Base-by-base conservation (phyloP, 345 rosid genomes). In the Sapria himalayana region DNA sequence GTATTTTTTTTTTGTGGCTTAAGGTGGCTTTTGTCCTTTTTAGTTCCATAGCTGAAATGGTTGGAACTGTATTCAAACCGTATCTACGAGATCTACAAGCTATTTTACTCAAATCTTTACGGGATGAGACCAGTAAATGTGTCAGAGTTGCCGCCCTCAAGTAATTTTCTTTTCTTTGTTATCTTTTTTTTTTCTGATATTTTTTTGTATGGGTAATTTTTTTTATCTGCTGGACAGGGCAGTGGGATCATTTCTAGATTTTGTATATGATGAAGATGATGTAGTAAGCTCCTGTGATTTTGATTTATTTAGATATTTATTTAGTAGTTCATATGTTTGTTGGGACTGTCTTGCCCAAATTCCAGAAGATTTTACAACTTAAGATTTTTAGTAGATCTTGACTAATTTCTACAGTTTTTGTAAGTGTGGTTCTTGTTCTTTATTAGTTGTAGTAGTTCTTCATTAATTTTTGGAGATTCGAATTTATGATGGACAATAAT, bases 121-220 rank as follows among this genome's bases (percentile, higher is more conserved):
- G 84, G 55, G 93, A 84, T 46, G 99, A 84, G 65, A 68, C 71
- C 45, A 91, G 99, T 54, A 84, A 61, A 37, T 80, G 93, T 27
- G 95, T 91, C 57, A 74, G 93, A 70, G 66, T 84, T 56, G 93
- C 99, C 40, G 99, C 95, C 50, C 93, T 91, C 52, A 91, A 91
- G 99, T 91, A 80, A 57, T 41, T 20, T 9, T 31, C 6, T 0
- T 16, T 25, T 53, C 51, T 41, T 48, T 36, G 9, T 43, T 15
- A 25, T 10, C 24, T 10, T 10, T 15, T 20, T 32, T 22, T 45
- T 45, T 43, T 41, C 19, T 58, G 27, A 15, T 25, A 25, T 25
- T 43, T 10, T 18, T 48, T 37, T 42, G 24, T 25, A 29, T 59
- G 9, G 19, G 12, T 29, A 34, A 24, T 31, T 25, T 22, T 18